Base-by-base conservation (phyloP, 495 filamentous ascomycete genomes). In the Amniculicola lignicola region DNA sequence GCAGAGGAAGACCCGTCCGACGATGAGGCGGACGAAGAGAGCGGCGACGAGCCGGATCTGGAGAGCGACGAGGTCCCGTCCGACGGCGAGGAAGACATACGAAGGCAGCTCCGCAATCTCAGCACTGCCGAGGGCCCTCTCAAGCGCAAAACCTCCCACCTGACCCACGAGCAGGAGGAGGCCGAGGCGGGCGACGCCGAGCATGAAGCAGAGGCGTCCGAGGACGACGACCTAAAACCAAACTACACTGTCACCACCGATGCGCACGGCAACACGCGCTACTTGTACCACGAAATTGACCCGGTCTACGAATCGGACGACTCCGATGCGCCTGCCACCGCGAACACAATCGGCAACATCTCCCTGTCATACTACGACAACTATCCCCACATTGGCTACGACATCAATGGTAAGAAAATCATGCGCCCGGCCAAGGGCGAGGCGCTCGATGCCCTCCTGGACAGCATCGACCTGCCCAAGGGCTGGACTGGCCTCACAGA, bases 371-470 rank as follows among this genome's bases (percentile, higher is more conserved):
- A 95, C 73, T 98, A 98, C 77, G 92, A 97, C 67, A 85, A 87
- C 39, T 97, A 96, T 67, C 93, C 94, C 48, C 93, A 98, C 69
- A 96, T 98, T 69, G 93, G 93, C 36, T 98, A 98, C 71, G 88
- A 96, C 67, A 96, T 98, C 71, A 95, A 98, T 73, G 93, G 93
- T 69, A 96, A 90, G 77, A 95, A 88, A 70, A 94, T 98, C 51
- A 85, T 94, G 83, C 88, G 93, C 40, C 93, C 93, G 2, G 93
- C 93, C 25, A 90, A 89, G 66, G 93, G 93, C 28, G 86, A 94
- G 67, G 93, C 94, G 33, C 74, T 98, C 25, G 94, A 98, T 79
- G 89, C 89, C 4, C 77, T 98, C 37, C 78, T 98, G 24, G 91
- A 97, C 63, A 95, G 87, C 69, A 97, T 98, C 60, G 93, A 98